A percentile compares a stretch with the other conserved stretches of the same genome.
Conservation (phyloP, 768 basidiomycete species). For the Leccinum imitatum region DNA sequence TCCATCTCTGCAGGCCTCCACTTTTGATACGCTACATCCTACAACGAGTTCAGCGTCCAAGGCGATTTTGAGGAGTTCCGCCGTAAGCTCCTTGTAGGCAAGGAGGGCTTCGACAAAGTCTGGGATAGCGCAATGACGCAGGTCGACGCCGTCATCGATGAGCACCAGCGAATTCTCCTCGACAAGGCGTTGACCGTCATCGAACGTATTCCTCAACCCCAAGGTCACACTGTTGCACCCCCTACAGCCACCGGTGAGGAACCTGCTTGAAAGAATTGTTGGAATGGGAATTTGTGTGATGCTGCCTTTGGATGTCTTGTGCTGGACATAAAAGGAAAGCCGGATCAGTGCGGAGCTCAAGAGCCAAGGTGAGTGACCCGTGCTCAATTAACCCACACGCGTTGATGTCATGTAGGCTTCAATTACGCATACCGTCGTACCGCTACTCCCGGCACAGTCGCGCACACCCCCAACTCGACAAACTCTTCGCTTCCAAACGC, state of each 20-base stretch:
- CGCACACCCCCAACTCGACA: slow-evolving; percentile 58
- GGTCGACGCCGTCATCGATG: slow-evolving; percentile 90
- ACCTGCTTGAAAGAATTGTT: slow-evolving; percentile 96
- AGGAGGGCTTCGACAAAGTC: slow-evolving; percentile 85
- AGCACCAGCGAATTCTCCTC: slow-evolving; percentile 81
- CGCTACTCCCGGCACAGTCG: slow-evolving; percentile 49
- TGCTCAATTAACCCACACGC: not conserved
- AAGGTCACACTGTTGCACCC: slow-evolving; percentile 37
- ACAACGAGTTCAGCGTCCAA: slow-evolving; percentile 96
- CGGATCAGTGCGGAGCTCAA: slow-evolving; percentile 89
- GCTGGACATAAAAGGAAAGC: slow-evolving; percentile 85
- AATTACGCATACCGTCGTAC: slow-evolving; percentile 93
- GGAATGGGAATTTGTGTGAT: slow-evolving; percentile 99
- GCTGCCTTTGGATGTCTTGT: slow-evolving; percentile 90
- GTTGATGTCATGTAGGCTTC: slow-evolving; percentile 59
- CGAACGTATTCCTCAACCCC: slow-evolving; percentile 68
- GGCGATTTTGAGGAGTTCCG: slow-evolving; percentile 86
- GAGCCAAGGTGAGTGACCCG: slow-evolving; percentile 70
- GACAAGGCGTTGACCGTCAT: slow-evolving; percentile 88
- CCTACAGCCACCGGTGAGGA: slow-evolving; percentile 71
- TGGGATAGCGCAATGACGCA: slow-evolving; percentile 93
- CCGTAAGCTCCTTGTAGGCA: slow-evolving; percentile 72
- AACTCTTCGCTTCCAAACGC: slow-evolving; percentile 49
- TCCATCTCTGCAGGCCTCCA: slow-evolving; percentile 94
- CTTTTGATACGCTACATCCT: slow-evolving; percentile 94